phyloP scores from a whole-genome alignment of 495 filamentous ascomycete genomes.

The Tuber magnatum region DNA sequence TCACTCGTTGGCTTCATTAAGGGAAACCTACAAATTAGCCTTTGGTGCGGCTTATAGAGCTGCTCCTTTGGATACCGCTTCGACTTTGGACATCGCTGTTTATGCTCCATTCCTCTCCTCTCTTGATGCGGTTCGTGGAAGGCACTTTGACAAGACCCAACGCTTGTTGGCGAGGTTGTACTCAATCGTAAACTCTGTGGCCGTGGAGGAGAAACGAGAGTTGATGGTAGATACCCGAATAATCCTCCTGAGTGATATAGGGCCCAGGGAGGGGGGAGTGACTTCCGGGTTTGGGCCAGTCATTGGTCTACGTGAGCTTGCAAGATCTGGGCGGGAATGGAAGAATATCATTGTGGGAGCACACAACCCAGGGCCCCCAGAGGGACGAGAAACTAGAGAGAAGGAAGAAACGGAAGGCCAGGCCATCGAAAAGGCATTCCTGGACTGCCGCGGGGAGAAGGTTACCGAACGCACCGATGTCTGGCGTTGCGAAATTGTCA shows the following conservation, averaged over 20 bases:
- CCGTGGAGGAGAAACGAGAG: conserved; percentile 57
- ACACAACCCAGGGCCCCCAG: conserved; percentile 9
- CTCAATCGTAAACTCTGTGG: conserved; percentile 61
- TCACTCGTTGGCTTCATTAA: conserved; percentile 18
- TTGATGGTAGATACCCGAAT: conserved; percentile 72
- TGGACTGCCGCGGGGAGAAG: conserved; percentile 27
- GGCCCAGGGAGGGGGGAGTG: conserved; percentile 37
- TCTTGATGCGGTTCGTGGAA: conserved; percentile 47
- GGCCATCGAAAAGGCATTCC: conserved; percentile 29
- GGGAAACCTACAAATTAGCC: conserved; percentile 27
- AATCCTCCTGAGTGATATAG: conserved; percentile 58
- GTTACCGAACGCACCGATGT: conserved; percentile 19
- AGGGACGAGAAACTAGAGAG: conserved; percentile 24
- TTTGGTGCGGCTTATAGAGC: conserved; percentile 27
- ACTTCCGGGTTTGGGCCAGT: conserved; percentile 53
- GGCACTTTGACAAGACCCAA: conserved; percentile 58
- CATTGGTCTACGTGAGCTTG: conserved; percentile 59
- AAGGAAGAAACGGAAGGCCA: conserved; percentile 30
- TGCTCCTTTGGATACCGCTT: conserved; percentile 20
- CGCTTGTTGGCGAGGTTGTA: conserved; percentile 68
- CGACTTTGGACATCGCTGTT: conserved; percentile 36
- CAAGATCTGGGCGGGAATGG: conserved; percentile 60
- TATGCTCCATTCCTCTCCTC: conserved; percentile 44
- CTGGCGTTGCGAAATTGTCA: conserved; percentile 8
- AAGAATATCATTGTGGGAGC: conserved; percentile 52